Base-by-base conservation (phyloP, 352 stramenopile genomes). In the Phytophthora europaea region DNA sequence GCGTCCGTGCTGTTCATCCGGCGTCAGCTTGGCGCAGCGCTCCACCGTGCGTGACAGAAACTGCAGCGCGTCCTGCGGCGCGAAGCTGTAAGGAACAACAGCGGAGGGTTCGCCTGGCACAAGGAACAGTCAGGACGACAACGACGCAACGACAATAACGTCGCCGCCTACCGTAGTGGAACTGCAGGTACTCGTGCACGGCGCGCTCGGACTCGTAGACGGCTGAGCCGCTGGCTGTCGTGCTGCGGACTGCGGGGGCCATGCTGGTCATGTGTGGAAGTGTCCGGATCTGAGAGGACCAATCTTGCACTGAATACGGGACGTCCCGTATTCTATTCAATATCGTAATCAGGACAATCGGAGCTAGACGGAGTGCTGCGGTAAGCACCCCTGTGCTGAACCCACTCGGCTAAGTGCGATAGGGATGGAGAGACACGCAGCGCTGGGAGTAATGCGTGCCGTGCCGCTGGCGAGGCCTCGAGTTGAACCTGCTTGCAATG, bases 101-200 rank as follows among this genome's bases (percentile, higher is more conserved):
- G 90, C 75, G 8, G 82, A 79, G 8, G 85, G 80, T 16, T 90
- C 82, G n/a, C 83, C 89, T 95, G 63, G 20, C 38, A 45, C 55
- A 16, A 20, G 36, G 23, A 33, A 48, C 7, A 58, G 33, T 38
- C 10, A 67, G 28, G 4, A 16, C 18, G 3, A 20, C 6, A 33
- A 5, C 33, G n/a, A 10, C 12, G 5, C 15, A 23, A 15, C 45
- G 18, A 26, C 4, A 18, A 31, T 31, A 18, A 23, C 18, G 20
- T 20, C 1, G 10, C 20, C 22, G 9, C 20, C 20, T 54, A 94
- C 91, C 92, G 74, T 94, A 98, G 73, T 98, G 92, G 67, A 98
- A 97, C 76, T 97, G 92, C 6, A 98, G 72, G 60, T 98, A 98
- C 75, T 98, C 92, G 65, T 96, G 82, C 53, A 96, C 90, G 4